Base-by-base conservation (phyloP, 2,329 filamentous ascomycete species). In the Xylaria sp. region DNA sequence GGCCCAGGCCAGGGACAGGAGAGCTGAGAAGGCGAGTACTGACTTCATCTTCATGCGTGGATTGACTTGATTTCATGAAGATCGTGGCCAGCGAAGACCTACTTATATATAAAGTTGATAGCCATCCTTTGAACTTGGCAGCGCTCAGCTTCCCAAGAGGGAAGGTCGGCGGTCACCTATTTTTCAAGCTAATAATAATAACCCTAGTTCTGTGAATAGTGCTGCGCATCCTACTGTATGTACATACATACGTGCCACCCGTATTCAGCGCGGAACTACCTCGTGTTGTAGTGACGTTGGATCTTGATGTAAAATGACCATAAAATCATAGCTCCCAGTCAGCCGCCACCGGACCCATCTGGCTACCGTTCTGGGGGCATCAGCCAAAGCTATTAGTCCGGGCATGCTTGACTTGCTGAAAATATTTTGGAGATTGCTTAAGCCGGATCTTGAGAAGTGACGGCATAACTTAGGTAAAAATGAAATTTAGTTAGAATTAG, bases 31-130 rank as follows among this genome's bases (percentile, higher is more conserved):
- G 31, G 61, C 46, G 59, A 70, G 26, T 4, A 60, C 17, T 5
- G 58, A 65, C 66, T 69, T 71, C 69, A 71, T 71, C 1, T 38
- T 66, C 13, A 58, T 49, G 49, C n/a, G 15, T 59, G 6, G 46
- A 58, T 40, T 13, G 54, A 9, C 38, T 20, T 59, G 15, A 38
- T 36, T 49, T 10, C 48, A 11, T 7, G 1, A 7, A 23, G 7
- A 23, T 20, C 15, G 15, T 36, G 46, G 31, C n/a, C n/a, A n/a
- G 33, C 42, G 48, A 51, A 28, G 57, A n/a, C 20, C 42, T 51
- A 28, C 26, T 63, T 67, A 64, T 64, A 17, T 51, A 48, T 38
- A 11, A 15, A 44, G 26, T 56, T 13, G 38, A 48, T 23, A 33
- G 15, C 26, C 33, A 64, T 60, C 49, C 57, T 20, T 40, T 53